Percentiles rank a stretch among this genome's conserved stretches.
These are phyloP conservation scores for Vaccinium myrtillus DNA, from an alignment of 148 eudicot species.

Conservation along the genomic window DNA sequence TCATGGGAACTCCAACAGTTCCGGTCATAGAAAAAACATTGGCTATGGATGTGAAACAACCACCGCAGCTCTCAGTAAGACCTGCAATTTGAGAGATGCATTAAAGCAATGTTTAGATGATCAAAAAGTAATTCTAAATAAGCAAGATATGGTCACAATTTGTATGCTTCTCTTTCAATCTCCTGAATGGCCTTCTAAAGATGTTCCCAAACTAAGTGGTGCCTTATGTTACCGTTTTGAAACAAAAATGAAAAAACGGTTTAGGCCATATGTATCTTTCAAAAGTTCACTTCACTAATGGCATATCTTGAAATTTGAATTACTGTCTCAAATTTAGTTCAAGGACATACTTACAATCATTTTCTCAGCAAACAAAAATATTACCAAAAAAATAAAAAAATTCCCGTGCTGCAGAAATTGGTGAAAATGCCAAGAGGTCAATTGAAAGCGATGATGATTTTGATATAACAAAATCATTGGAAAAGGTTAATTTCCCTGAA, in stretches of 20 bases:
- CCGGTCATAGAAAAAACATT: constrained; percentile 79
- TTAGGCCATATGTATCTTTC: neutral
- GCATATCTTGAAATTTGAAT: neutral
- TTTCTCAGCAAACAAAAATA: neutral
- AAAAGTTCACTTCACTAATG: neutral
- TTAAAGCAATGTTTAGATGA: neutral
- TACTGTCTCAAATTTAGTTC: neutral
- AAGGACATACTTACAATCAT: neutral
- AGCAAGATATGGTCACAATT: neutral
- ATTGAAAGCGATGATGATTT: neutral
- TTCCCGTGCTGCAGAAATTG: neutral
- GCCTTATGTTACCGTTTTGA: neutral
- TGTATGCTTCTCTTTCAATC: neutral
- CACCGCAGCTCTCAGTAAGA: constrained; percentile 92
- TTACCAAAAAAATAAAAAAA: neutral
- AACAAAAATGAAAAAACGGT: neutral
- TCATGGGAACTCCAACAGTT: constrained; percentile 84
- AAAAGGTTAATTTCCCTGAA: neutral
- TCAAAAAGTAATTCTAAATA: neutral
- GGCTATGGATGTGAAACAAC: constrained; percentile 77
- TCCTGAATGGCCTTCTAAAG: neutral
- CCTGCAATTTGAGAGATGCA: constrained; percentile 38
- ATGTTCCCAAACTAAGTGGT: neutral
- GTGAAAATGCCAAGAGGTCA: neutral
- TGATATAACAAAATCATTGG: neutral